phyloP scores from a whole-genome alignment of 441 rosid species.

The Croton setiger region DNA sequence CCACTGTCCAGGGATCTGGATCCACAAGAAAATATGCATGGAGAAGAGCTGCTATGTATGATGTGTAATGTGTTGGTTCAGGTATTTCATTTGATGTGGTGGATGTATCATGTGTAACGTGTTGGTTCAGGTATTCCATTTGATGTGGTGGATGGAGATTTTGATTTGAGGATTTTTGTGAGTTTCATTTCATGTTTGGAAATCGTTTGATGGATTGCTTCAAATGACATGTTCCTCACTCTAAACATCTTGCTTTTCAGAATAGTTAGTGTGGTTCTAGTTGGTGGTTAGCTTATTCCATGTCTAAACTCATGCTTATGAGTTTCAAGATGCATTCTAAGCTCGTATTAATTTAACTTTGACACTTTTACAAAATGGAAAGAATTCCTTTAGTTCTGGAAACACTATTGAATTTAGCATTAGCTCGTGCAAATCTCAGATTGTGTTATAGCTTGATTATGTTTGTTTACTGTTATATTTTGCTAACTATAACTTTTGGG shows the following conservation, averaged over 20 bases:
- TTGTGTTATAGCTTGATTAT: too few relatives aligned
- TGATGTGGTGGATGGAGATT: slow-evolving; percentile 2
- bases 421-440: not conserved
- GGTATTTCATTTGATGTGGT: slow-evolving; percentile 41
- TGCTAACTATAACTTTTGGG: not conserved
- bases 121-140: slow-evolving; percentile 75
- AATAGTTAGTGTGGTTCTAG: not conserved
- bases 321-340: not conserved
- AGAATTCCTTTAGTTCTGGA: not conserved
- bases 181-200: not conserved
- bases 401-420: not conserved
- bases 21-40: slow-evolving; percentile 91
- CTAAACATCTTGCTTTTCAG: not conserved
- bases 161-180: not conserved
- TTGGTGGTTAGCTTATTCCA: not conserved
- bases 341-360: not conserved
- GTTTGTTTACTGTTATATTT: not conserved
- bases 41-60: slow-evolving; percentile 87
- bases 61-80: slow-evolving; percentile 77
- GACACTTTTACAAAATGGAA: not conserved
- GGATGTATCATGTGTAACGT: slow-evolving; percentile 47
- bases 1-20: slow-evolving; percentile 91
- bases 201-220: slow-evolving; percentile 1
- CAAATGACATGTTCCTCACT: not conserved
- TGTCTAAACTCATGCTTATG: not conserved